Conservation (phyloP, 768 basidiomycete genomes). For the Coprinopsis marcescibilis region DNA sequence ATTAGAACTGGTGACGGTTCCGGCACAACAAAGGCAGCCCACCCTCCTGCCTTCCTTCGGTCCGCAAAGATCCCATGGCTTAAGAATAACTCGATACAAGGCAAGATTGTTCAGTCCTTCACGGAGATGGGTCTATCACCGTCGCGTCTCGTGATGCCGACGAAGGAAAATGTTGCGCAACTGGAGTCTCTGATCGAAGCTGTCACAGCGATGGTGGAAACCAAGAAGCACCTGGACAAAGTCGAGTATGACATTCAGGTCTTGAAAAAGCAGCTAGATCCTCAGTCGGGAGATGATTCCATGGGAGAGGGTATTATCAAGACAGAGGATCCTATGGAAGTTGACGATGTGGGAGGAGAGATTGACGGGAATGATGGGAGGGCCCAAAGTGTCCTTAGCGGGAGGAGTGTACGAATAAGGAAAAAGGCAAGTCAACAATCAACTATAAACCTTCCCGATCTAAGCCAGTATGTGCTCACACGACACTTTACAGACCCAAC, state of each 20-base stretch:
- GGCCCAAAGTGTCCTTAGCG: conserved; percentile 61
- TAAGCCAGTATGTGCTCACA: no score
- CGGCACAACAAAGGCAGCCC: conserved; percentile 69
- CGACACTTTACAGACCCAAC: conserved; percentile 48
- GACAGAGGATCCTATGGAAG: conserved; percentile 40
- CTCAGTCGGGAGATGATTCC: conserved; percentile 33
- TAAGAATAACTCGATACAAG: conserved; percentile 63
- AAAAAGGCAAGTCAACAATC: conserved; percentile 42
- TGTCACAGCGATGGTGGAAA: conserved; percentile 72
- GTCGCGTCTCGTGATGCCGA: conserved; percentile 89
- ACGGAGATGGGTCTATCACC: conserved; percentile 70
- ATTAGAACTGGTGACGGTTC: conserved; percentile 58
- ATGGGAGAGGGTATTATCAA: conserved; percentile 28
- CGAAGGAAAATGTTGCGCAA: conserved; percentile 68
- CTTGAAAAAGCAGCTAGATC: conserved; percentile 53
- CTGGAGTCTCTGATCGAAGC: conserved; percentile 73
- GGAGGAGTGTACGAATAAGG: conserved; percentile 47
- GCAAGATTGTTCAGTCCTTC: conserved; percentile 73
- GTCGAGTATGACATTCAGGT: conserved; percentile 81
- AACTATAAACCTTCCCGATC: conserved; percentile 5
- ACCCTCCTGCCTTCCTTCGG: conserved; percentile 77
- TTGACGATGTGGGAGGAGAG: conserved; percentile 38
- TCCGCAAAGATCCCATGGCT: conserved; percentile 81
- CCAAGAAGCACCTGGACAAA: conserved; percentile 82
- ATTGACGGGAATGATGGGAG: conserved; percentile 40